phyloP scores from a whole-genome alignment of 257 asterid genomes.

The Knoxia roxburghii region DNA sequence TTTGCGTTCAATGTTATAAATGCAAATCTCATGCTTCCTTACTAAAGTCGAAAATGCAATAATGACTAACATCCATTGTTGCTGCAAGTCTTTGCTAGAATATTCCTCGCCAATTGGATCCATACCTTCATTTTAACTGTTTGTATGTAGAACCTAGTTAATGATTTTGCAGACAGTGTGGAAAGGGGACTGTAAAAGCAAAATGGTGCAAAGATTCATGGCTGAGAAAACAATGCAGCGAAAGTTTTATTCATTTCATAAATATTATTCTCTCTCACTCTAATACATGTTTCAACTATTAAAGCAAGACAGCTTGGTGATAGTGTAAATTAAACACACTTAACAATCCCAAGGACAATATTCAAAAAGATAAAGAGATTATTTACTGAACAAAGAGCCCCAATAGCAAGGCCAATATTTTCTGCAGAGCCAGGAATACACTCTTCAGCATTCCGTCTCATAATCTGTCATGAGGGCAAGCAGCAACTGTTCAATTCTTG shows the following conservation, averaged over 20 bases:
- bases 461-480: conserved; percentile 38
- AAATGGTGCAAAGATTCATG: neutral
- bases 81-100: neutral
- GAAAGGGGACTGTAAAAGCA: neutral
- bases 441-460: conserved; percentile 56
- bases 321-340: neutral
- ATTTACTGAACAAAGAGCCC: conserved; percentile 80
- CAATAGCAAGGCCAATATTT: conserved; percentile 80
- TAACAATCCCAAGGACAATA: neutral
- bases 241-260: neutral
- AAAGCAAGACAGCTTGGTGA: neutral
- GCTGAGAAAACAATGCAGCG: neutral
- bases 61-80: neutral
- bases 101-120: too few species aligned
- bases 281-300: too few species aligned
- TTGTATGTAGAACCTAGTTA: neutral
- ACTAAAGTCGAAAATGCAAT: neutral
- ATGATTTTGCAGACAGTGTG: neutral
- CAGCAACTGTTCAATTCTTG: conserved; percentile 9
- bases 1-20: too few species aligned
- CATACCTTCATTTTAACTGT: neutral
- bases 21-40: neutral
- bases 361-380: neutral
- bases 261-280: neutral
- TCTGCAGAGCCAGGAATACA: conserved; percentile 85